Conservation (phyloP, 2,329 filamentous ascomycete species). For the Cucurbitaria berberidis region DNA sequence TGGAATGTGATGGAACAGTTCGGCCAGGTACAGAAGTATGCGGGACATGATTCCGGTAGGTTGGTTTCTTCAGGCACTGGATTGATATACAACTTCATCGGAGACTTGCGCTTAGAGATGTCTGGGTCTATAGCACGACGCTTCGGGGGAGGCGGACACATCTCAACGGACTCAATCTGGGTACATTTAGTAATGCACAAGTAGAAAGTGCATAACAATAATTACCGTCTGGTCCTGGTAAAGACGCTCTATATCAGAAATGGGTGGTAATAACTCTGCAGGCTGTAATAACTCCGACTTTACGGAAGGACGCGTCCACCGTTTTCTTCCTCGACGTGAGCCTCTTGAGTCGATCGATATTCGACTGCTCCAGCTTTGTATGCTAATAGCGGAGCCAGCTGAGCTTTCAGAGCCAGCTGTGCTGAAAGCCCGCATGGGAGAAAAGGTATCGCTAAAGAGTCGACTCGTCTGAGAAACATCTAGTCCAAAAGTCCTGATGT, state of each 20-base stretch:
- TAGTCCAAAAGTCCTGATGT: no score
- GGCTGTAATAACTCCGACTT: neutral
- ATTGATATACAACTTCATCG: no score
- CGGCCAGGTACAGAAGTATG: constrained; percentile 9
- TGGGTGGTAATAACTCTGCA: neutral
- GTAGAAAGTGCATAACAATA: neutral
- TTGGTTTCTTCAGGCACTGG: neutral
- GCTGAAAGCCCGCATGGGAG: neutral
- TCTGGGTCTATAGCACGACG: neutral
- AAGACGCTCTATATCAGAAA: neutral
- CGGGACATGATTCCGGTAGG: neutral
- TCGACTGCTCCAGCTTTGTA: neutral
- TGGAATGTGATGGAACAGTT: neutral
- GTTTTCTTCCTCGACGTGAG: constrained; percentile 6
- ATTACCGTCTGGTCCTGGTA: neutral
- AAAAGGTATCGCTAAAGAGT: neutral
- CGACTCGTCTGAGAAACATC: neutral
- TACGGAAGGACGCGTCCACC: neutral
- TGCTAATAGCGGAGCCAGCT: neutral
- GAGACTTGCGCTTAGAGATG: neutral
- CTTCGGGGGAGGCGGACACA: neutral
- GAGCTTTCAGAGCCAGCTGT: constrained; percentile 1
- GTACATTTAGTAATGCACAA: neutral
- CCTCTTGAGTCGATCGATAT: constrained; percentile 12
- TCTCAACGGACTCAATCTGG: neutral